Conservation (phyloP, 2,329 filamentous ascomycete species). For the Talaromyces rugulosus region DNA sequence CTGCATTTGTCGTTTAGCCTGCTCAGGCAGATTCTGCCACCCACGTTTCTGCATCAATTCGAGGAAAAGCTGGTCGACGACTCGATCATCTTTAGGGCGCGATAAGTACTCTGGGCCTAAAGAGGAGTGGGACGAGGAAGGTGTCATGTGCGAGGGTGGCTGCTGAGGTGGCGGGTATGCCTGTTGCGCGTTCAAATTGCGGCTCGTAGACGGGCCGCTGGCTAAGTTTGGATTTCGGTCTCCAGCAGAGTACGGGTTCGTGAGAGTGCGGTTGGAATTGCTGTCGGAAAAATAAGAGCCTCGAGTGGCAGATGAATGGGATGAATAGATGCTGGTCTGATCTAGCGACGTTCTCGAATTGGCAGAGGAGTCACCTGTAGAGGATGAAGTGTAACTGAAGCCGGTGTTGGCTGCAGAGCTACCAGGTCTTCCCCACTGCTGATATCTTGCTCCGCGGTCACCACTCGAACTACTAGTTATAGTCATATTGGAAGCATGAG, state of each 20-base stretch:
- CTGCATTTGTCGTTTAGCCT: slow-evolving; percentile 91
- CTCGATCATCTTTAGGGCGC: slow-evolving; percentile 54
- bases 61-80: slow-evolving; percentile 88
- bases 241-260: slow-evolving; percentile 29
- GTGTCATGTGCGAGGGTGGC: slow-evolving; percentile 15
- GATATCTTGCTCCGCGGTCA: slow-evolving; percentile 65
- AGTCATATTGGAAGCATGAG: slow-evolving; percentile 52
- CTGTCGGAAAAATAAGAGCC: slow-evolving; percentile 56
- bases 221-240: slow-evolving; percentile 29
- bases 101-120: slow-evolving; percentile 38
- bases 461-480: slow-evolving; percentile 69
- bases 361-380: slow-evolving; percentile 48
- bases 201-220: slow-evolving; percentile 20
- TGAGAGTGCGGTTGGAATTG: slow-evolving; percentile 42
- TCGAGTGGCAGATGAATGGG: slow-evolving; percentile 56
- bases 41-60: slow-evolving; percentile 95
- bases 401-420: slow-evolving; percentile 53
- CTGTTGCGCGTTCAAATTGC: slow-evolving; percentile 27
- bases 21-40: slow-evolving; percentile 94
- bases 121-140: slow-evolving; percentile 21
- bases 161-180: slow-evolving; percentile 25
- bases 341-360: slow-evolving; percentile 58
- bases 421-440: slow-evolving; percentile 67
- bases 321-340: slow-evolving; percentile 61
- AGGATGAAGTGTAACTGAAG: slow-evolving; percentile 48